Evolutionary conservation across 140 eudicot species (phyloP), one percentile per base, ranked within the genome.

Genomic region (Artemisia princeps): DNA sequence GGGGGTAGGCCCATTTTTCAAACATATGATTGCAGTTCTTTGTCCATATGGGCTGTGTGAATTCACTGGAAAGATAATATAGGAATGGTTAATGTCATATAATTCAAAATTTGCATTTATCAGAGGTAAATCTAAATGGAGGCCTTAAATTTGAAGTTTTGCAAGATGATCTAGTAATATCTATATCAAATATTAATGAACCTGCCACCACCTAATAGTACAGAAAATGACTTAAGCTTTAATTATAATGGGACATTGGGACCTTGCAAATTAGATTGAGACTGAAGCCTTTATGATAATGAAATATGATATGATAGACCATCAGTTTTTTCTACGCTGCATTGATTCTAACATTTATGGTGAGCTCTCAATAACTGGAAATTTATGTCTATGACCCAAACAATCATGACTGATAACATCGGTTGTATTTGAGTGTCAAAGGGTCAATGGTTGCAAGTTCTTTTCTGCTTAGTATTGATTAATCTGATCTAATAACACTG

Each of bases 31-130:
- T 55, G 96, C 96, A 65, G 98, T 92, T 84, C 98, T 75, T 80
- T 92, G 98, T 74, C 98, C 98, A 80, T 73, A 67, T 45, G 92
- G 89, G 80, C 95, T 80, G 79, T 83, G 82, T 57, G 98, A 92
- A 64, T 92, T 82, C 79, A 92, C 98, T 92, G 89, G 55, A 77
- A 28, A 75, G 60, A 73, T 8, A 77, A 67, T 37, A 75, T 51
- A 74, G 52, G 26, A 60, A 52, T 11, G 57, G 26, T 17, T 30
- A 45, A 60, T 66, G 49, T 75, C 62, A 70, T 15, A 33, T 50
- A 28, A 4, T 48, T 61, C 56, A 54, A 52, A 20, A 72, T 15
- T 61, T 53, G 22, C 44, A 74, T 15, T 53, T 14, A 26, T 63
- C 66, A 40, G 54, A 45, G 28, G 40, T 24, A 57, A 23, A 7